Percentiles rank a stretch among this genome's conserved stretches.
These are phyloP conservation scores for Polysphondylium violaceum DNA, from an alignment of 78 protist genomes.

Conservation along the genomic window DNA sequence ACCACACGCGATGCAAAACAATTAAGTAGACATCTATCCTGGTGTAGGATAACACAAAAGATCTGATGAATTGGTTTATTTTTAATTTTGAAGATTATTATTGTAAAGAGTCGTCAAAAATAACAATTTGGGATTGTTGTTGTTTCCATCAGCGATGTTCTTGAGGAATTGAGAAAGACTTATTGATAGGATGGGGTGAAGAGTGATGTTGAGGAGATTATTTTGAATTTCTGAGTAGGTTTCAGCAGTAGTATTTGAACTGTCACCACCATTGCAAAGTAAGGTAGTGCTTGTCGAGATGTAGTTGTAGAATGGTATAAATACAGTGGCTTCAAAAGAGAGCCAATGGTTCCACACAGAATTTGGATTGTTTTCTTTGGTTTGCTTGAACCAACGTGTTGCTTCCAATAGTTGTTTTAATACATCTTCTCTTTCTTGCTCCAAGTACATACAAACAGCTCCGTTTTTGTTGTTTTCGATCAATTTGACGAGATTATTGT, in stretches of 20 bases:
- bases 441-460: no score
- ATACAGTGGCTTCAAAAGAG: conserved; percentile 28
- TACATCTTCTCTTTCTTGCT: not conserved
- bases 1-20: no score
- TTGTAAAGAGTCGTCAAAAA: no score
- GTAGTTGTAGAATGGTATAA: conserved; percentile 28
- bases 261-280: not conserved
- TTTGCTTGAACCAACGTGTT: conserved; percentile 23
- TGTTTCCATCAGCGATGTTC: no score
- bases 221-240: not conserved
- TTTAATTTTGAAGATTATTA: no score
- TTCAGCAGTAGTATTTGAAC: not conserved
- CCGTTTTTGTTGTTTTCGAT: not conserved
- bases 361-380: conserved; percentile 12
- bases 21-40: no score
- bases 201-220: not conserved
- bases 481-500: conserved; percentile 21
- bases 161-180: no score
- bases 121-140: no score
- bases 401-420: not conserved
- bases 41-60: no score
- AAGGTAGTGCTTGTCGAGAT: not conserved
- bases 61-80: no score
- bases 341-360: conserved; percentile 48
- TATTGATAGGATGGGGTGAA: conserved; percentile 5